phyloP scores from a whole-genome alignment of 148 eudicot species.

The Rhododendron vialii region DNA sequence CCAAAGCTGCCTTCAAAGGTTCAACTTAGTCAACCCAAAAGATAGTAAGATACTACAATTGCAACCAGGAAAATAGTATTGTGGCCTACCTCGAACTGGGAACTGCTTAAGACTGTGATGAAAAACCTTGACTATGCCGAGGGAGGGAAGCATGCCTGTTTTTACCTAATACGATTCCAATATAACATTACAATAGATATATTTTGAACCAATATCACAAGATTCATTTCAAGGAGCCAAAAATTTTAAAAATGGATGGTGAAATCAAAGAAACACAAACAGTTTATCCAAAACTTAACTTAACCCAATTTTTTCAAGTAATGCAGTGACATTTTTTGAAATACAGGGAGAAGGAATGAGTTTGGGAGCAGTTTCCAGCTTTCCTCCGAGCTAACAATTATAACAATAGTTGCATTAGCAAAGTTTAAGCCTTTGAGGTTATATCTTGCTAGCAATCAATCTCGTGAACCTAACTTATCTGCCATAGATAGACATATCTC shows the following conservation, averaged over 20 bases:
- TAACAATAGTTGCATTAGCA: neutral
- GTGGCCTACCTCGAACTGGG: slow-evolving; percentile 65
- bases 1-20: slow-evolving; percentile 75
- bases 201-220: neutral
- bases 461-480: neutral
- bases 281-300: neutral
- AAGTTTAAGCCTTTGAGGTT: neutral
- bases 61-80: slow-evolving; percentile 2
- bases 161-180: slow-evolving; percentile 55
- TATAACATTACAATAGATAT: neutral
- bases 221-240: neutral
- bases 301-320: neutral
- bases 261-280: neutral
- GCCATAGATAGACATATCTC: neutral
- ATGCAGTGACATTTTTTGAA: neutral
- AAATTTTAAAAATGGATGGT: neutral
- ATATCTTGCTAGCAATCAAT: neutral
- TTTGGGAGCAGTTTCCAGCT: neutral
- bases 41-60: slow-evolving; percentile 5
- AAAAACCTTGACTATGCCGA: slow-evolving; percentile 61
- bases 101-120: slow-evolving; percentile 51
- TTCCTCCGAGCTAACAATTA: neutral
- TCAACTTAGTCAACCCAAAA: slow-evolving; percentile 23
- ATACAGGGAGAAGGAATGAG: neutral
- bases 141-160: slow-evolving; percentile 94